Evolutionary conservation across 2,329 filamentous ascomycete species (phyloP).

Genomic region (Colletotrichum gigasporum): DNA sequence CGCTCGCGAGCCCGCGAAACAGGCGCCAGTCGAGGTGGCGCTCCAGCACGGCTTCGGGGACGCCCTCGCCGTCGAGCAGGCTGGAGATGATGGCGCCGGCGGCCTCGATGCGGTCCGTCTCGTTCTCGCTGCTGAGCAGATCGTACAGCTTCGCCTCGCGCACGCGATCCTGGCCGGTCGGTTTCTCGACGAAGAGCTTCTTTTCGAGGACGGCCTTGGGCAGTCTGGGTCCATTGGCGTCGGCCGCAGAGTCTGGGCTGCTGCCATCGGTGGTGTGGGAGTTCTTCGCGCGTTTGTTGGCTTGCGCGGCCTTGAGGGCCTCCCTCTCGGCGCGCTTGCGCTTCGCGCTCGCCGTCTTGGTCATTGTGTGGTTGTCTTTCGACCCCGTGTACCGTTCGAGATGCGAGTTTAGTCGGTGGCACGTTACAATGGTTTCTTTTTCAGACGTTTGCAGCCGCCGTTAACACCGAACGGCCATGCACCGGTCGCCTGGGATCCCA

Average conservation of each 20-base stretch:
- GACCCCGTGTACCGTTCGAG: neutral
- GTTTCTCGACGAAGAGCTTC: slow-evolving; percentile 60
- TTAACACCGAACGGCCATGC: neutral
- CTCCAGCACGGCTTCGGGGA: slow-evolving; percentile 61
- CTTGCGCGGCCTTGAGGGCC: slow-evolving; percentile 28
- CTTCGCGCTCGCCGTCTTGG: slow-evolving; percentile 33
- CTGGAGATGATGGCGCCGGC: slow-evolving; percentile 67
- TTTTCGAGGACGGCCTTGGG: slow-evolving; percentile 44
- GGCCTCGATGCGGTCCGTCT: slow-evolving; percentile 63
- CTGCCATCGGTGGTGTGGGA: slow-evolving; percentile 36
- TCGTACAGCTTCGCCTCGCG: slow-evolving; percentile 70
- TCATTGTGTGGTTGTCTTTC: slow-evolving; percentile 11
- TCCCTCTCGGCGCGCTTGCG: slow-evolving; percentile 34
- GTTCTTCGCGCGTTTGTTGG: slow-evolving; percentile 39
- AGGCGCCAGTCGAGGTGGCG: slow-evolving; percentile 74
- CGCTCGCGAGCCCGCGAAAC: slow-evolving; percentile 88
- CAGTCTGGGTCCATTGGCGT: slow-evolving; percentile 14
- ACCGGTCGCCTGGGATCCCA: slow-evolving; percentile 9
- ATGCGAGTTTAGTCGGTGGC: no score
- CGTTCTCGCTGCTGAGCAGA: slow-evolving; percentile 67
- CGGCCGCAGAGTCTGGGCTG: neutral
- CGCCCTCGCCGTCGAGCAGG: slow-evolving; percentile 59
- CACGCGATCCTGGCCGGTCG: slow-evolving; percentile 62
- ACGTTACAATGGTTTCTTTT: neutral
- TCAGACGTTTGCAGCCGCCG: neutral